phyloP scores from a whole-genome alignment of 768 basidiomycete species.

The Pisolithus albus region DNA sequence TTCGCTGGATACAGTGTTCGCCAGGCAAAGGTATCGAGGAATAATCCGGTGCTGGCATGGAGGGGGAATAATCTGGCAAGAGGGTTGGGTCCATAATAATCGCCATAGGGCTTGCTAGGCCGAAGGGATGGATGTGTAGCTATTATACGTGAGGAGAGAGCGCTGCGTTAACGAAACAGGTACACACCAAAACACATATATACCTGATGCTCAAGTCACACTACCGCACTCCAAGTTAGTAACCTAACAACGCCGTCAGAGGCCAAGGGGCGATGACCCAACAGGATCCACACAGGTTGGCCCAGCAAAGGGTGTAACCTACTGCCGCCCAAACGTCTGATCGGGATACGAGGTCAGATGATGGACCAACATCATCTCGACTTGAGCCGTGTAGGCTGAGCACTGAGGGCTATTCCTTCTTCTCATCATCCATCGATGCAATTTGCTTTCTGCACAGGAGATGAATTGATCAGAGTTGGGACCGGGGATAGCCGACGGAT shows the following conservation, averaged over 20 bases:
- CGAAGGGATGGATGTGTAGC: background rate
- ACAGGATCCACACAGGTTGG: background rate
- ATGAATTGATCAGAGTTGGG: too few relatives aligned
- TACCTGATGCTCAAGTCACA: background rate
- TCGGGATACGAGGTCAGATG: too few relatives aligned
- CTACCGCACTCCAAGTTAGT: background rate
- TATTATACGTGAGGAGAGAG: background rate
- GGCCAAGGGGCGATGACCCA: background rate
- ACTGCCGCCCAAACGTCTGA: too few relatives aligned
- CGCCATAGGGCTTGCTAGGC: conserved; percentile 9
- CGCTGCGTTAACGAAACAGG: background rate
- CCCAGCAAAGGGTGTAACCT: background rate
- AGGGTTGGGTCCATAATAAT: conserved; percentile 5
- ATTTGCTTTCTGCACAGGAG: too few relatives aligned
- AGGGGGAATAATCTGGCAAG: conserved; percentile 50
- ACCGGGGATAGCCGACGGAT: too few relatives aligned
- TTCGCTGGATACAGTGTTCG: conserved; percentile 48
- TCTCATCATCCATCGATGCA: too few relatives aligned
- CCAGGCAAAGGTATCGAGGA: conserved; percentile 46
- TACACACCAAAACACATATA: background rate
- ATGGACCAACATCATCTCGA: too few relatives aligned
- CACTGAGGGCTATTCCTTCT: too few relatives aligned
- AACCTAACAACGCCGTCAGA: background rate
- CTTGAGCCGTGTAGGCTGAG: too few relatives aligned
- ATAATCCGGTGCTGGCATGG: conserved; percentile 50